A percentile compares a stretch with the other conserved stretches of the same genome.
Evolutionary conservation across 2,329 filamentous ascomycete species (phyloP).

Genomic region (Calonectria leucothoes): DNA sequence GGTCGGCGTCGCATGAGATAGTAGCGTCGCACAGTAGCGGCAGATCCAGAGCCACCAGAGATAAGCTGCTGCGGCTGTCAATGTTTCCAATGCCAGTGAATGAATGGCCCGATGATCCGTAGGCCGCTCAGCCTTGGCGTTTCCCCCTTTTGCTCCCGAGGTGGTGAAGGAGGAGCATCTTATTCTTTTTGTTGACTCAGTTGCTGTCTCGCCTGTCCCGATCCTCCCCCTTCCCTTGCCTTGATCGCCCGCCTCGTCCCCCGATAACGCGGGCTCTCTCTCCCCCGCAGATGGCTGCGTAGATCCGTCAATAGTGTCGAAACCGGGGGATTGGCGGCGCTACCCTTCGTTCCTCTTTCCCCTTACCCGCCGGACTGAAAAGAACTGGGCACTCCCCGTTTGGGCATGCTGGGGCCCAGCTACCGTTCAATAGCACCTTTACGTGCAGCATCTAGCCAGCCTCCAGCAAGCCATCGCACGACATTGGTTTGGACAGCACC

Average conservation of each 20-base stretch:
- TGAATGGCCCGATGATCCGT: neutral
- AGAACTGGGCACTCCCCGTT: neutral
- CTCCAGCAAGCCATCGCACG: neutral
- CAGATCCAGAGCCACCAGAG: neutral
- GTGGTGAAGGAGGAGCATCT: neutral
- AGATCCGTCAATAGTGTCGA: slow-evolving; percentile 1
- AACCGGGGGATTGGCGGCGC: neutral
- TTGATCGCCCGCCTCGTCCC: neutral
- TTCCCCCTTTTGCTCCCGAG: neutral
- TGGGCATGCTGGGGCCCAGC: neutral
- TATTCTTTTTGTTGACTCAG: neutral
- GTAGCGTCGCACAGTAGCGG: neutral
- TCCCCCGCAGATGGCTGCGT: neutral
- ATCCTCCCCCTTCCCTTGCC: neutral
- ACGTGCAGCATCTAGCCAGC: slow-evolving; percentile 16
- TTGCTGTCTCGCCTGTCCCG: neutral
- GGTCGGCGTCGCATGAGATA: neutral
- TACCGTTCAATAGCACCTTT: slow-evolving; percentile 8
- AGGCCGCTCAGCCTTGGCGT: neutral
- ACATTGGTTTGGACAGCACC: neutral
- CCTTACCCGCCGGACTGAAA: neutral
- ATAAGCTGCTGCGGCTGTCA: neutral
- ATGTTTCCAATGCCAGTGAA: no score
- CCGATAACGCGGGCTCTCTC: neutral
- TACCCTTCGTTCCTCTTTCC: neutral